These are phyloP conservation scores for Aspergillus avenaceus DNA, from an alignment of 495 filamentous ascomycete genomes.

Conservation along the genomic window DNA sequence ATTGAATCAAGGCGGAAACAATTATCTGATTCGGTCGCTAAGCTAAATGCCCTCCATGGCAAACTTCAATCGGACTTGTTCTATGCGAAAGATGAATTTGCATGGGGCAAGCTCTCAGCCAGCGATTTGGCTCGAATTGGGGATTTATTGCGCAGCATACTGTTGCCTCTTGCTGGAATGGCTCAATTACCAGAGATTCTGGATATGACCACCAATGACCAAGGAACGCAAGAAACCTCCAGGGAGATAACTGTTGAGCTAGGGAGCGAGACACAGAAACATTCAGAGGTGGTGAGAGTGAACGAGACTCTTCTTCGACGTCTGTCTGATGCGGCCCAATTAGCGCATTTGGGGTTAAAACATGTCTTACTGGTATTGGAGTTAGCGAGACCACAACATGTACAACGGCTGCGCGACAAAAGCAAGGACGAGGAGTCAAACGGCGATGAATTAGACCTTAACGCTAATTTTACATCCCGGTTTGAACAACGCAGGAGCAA, in stretches of 20 bases:
- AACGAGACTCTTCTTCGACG: conserved; percentile 61
- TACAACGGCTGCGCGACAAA: conserved; percentile 16
- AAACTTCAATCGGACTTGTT: conserved; percentile 63
- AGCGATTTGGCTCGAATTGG: conserved; percentile 58
- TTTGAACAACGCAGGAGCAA: conserved; percentile 17
- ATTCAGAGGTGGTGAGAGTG: conserved; percentile 31
- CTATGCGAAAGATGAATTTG: conserved; percentile 69
- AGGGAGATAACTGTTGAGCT: conserved; percentile 20
- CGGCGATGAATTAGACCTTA: conserved; percentile 14
- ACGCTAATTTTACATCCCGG: conserved; percentile 13
- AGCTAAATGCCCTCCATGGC: conserved; percentile 54
- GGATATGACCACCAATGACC: conserved; percentile 47
- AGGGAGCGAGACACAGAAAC: conserved; percentile 27
- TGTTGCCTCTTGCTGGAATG: conserved; percentile 65
- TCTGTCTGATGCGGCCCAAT: conserved; percentile 49
- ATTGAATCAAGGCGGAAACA: conserved; percentile 28
- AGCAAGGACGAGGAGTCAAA: conserved; percentile 25
- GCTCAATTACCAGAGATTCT: conserved; percentile 66
- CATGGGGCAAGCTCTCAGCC: conserved; percentile 62
- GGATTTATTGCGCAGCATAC: conserved; percentile 49
- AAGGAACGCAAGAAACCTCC: conserved; percentile 12
- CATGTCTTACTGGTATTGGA: conserved; percentile 26
- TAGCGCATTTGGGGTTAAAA: conserved; percentile 20
- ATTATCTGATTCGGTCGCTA: conserved; percentile 44
- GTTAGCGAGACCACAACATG: conserved; percentile 21